phyloP scores from a whole-genome alignment of 352 stramenopile species.

The Thalassiosira sp. region DNA sequence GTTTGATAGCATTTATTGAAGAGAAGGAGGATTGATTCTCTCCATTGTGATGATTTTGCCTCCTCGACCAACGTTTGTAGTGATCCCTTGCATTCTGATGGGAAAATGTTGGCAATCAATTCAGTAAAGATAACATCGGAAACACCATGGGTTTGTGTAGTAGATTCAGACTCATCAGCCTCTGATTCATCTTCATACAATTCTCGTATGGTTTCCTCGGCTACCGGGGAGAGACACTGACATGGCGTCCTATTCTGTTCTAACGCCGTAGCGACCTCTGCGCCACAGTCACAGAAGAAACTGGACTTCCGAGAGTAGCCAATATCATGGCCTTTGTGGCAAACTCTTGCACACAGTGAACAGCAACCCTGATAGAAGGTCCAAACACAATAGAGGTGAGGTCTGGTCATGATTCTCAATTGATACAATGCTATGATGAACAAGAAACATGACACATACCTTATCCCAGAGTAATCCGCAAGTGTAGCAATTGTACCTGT shows the following conservation, averaged over 20 bases:
- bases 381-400: neutral
- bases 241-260: slow-evolving; percentile 63
- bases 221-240: slow-evolving; percentile 69
- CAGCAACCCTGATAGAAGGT: slow-evolving; percentile 65
- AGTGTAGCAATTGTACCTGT: slow-evolving; percentile 78
- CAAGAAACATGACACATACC: slow-evolving; percentile 14
- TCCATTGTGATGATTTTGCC: slow-evolving; percentile 49
- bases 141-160: neutral
- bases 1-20: slow-evolving; percentile 46
- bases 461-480: slow-evolving; percentile 82
- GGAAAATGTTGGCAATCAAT: slow-evolving; percentile 35
- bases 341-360: slow-evolving; percentile 73
- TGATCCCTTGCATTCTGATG: slow-evolving; percentile 37
- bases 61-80: slow-evolving; percentile 43
- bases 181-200: slow-evolving; percentile 40
- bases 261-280: slow-evolving; percentile 56
- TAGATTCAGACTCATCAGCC: neutral
- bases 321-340: slow-evolving; percentile 84
- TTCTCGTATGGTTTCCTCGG: slow-evolving; percentile 42
- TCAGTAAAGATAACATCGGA: slow-evolving; percentile 35
- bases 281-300: slow-evolving; percentile 89
- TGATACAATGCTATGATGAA: neutral
- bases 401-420: neutral
- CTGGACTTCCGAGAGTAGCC: slow-evolving; percentile 82
- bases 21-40: slow-evolving; percentile 39